Evolutionary conservation across 2,329 filamentous ascomycete species (phyloP).

Genomic region (Ascochyta lentis): DNA sequence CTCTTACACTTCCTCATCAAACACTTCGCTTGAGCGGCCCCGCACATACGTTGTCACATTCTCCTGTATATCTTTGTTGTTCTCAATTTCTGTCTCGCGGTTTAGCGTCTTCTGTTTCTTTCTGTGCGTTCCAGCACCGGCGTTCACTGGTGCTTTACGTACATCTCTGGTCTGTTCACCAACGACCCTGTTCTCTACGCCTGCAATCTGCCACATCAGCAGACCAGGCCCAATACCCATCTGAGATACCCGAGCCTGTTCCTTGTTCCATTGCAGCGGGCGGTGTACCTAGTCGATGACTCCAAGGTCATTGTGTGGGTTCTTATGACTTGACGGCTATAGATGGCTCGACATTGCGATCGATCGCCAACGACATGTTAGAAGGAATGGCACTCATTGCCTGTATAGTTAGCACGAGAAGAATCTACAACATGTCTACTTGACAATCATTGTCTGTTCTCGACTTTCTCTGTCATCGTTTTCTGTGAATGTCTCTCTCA

Average conservation of each 20-base stretch:
- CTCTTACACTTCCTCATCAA: constrained; percentile 49
- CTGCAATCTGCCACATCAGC: constrained; percentile 4
- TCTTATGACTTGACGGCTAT: constrained; percentile 15
- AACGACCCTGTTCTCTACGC: constrained; percentile 8
- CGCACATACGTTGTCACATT: constrained; percentile 23
- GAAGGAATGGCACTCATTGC: constrained; percentile 3
- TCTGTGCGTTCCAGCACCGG: constrained; percentile 26
- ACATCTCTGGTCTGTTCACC: constrained; percentile 7
- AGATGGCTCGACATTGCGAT: constrained; percentile 18
- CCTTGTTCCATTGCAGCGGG: constrained; percentile 19
- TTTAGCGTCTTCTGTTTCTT: constrained; percentile 29
- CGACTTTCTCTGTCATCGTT: background rate
- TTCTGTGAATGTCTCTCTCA: background rate
- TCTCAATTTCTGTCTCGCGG: constrained; percentile 28
- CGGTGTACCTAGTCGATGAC: constrained; percentile 22
- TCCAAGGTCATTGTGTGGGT: constrained; percentile 9
- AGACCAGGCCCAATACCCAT: constrained; percentile 32
- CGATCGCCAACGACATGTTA: constrained; percentile 11
- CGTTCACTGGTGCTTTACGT: constrained; percentile 14
- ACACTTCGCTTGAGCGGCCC: constrained; percentile 42
- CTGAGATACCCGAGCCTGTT: constrained; percentile 35
- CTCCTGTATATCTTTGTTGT: constrained; percentile 26
- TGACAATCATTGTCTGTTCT: background rate
- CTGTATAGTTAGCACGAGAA: constrained; percentile 13
- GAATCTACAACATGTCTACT: constrained; percentile 1